Evolutionary conservation across 495 filamentous ascomycete genomes (phyloP).

Genomic region (Apiosordaria backusii): DNA sequence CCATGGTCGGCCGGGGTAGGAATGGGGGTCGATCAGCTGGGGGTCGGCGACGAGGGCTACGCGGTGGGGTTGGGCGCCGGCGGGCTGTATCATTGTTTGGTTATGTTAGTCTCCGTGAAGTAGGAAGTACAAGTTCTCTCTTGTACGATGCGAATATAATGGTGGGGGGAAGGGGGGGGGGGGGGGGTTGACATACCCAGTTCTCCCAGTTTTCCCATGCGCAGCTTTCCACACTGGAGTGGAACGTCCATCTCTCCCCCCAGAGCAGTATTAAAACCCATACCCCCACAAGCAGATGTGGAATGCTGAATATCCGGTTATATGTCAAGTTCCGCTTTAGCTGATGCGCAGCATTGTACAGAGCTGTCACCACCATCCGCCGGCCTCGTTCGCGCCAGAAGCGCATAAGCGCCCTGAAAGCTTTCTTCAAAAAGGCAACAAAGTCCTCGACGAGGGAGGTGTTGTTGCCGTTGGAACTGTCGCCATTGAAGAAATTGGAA

Average conservation of each 20-base stretch:
- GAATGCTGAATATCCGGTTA: constrained; percentile 52
- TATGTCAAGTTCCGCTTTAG: constrained; percentile 42
- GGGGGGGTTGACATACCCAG: constrained; percentile 65
- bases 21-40: constrained; percentile 96
- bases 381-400: constrained; percentile 40
- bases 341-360: constrained; percentile 29
- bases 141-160: neutral
- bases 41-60: constrained; percentile 90
- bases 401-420: constrained; percentile 32
- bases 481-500: neutral
- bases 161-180: too few relatives aligned
- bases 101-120: neutral
- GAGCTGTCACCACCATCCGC: constrained; percentile 27
- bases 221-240: constrained; percentile 63
- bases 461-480: constrained; percentile 17
- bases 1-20: constrained; percentile 92
- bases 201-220: constrained; percentile 83
- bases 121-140: neutral
- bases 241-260: constrained; percentile 80
- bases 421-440: constrained; percentile 26
- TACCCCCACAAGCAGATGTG: constrained; percentile 61
- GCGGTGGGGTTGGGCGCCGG: constrained; percentile 74
- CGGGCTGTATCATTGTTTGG: constrained; percentile 51
- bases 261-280: constrained; percentile 82
- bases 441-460: constrained; percentile 32